A percentile compares a stretch with the other conserved stretches of the same genome.
These are phyloP conservation scores for Coemansia aciculifera DNA, from an alignment of 192 early-diverging fungal genomes.

Conservation along the genomic window DNA sequence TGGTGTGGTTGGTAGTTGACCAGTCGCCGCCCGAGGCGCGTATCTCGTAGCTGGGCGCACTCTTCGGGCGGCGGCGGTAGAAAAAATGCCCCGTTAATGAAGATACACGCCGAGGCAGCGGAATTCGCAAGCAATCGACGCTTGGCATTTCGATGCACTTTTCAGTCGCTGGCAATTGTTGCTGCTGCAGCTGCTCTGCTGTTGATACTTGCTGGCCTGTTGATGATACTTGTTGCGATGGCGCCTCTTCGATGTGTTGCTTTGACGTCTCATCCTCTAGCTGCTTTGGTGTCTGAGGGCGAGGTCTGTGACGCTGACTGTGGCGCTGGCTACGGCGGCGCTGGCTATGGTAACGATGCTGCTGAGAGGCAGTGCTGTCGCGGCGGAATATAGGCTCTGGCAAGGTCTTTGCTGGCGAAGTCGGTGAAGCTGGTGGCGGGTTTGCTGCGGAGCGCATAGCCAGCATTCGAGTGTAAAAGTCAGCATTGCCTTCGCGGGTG, in stretches of 20 bases:
- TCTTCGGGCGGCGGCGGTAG: conserved; percentile 23
- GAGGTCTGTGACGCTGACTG: not conserved
- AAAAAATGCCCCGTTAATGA: conserved; percentile 18
- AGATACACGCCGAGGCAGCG: not conserved
- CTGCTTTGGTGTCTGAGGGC: not conserved
- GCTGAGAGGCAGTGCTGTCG: conserved; percentile 17
- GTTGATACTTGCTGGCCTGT: not conserved
- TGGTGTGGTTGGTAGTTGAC: not conserved
- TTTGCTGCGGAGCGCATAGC: conserved; percentile 17
- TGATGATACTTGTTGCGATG: not conserved
- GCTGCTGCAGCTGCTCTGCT: not conserved
- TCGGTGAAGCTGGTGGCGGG: not conserved
- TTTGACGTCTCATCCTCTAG: not conserved
- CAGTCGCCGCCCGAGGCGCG: conserved; percentile 17
- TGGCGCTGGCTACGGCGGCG: not conserved
- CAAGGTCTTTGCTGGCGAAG: conserved; percentile 5
- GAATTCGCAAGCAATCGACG: conserved; percentile 1
- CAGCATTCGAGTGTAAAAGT: conserved; percentile 37
- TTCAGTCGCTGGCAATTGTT: not conserved
- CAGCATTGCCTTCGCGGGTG: conserved; percentile 22
- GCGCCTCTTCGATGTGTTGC: not conserved
- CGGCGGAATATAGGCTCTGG: not conserved
- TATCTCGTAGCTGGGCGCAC: not conserved
- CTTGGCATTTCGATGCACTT: not conserved
- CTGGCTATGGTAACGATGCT: conserved; percentile 8